phyloP scores from a whole-genome alignment of 306 rosid species.

The Inga oerstediana region DNA sequence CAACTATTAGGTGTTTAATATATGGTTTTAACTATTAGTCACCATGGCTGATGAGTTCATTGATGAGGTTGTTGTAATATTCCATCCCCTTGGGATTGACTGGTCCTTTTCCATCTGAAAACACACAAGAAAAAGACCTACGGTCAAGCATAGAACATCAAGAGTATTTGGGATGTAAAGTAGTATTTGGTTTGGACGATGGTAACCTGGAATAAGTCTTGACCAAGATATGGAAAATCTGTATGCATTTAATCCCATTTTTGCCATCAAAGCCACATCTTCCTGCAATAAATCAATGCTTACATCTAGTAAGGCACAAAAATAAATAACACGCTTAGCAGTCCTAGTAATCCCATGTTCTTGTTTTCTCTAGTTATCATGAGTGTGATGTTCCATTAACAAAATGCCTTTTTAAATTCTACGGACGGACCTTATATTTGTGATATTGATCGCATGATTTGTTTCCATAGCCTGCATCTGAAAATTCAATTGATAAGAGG shows the following conservation, averaged over 20 bases:
- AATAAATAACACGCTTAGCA: not conserved
- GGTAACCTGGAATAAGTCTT: conserved; percentile 20
- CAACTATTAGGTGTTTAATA: not conserved
- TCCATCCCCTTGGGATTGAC: conserved; percentile 59
- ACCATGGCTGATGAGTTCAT: conserved; percentile 53
- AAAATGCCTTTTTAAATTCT: not conserved
- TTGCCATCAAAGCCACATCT: conserved; percentile 30
- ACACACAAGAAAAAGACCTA: not conserved
- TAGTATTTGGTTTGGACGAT: not conserved
- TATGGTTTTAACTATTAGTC: not conserved
- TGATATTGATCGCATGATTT: conserved; percentile 29
- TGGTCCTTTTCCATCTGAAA: conserved; percentile 38
- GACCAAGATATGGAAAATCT: conserved; percentile 36
- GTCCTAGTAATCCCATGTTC: not conserved
- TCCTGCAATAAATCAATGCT: conserved; percentile 19
- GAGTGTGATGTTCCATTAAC: not conserved
- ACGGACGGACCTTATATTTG: conserved; percentile 25
- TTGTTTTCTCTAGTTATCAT: not conserved
- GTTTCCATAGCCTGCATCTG: not conserved
- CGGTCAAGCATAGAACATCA: not conserved
- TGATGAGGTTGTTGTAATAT: conserved; percentile 60
- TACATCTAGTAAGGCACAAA: not conserved
- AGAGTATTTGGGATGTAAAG: not conserved
- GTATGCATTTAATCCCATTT: conserved; percentile 29
- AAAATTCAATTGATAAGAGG: not conserved